Percentiles rank a stretch among this genome's conserved stretches.
phyloP scores from a whole-genome alignment of 2,329 filamentous ascomycete species.

The Alternaria sp. region DNA sequence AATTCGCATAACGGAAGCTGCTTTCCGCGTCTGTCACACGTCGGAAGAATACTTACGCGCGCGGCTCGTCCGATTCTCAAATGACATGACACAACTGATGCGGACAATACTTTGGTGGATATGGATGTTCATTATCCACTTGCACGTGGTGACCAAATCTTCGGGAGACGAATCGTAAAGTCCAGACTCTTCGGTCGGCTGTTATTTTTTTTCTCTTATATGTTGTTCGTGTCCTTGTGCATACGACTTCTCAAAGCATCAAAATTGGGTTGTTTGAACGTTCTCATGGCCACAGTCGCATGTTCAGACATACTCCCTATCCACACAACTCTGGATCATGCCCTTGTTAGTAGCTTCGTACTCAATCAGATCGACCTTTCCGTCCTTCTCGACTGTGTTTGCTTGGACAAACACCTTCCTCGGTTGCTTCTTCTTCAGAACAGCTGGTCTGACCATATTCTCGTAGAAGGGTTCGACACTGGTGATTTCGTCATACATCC shows the following conservation, averaged over 20 bases:
- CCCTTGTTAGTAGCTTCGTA: conserved; percentile 84
- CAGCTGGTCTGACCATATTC: conserved; percentile 77
- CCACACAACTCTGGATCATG: conserved; percentile 61
- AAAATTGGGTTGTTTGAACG: neutral
- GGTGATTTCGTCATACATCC: conserved; percentile 86
- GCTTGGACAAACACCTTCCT: conserved; percentile 93
- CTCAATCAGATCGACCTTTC: conserved; percentile 74
- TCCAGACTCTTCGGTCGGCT: neutral
- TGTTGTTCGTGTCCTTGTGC: neutral
- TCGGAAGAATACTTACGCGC: neutral
- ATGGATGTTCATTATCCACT: neutral
- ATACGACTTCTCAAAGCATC: neutral
- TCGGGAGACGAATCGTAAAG: neutral
- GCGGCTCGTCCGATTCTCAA: neutral
- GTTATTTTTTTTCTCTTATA: neutral
- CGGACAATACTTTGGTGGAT: neutral
- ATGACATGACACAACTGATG: neutral
- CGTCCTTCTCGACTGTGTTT: conserved; percentile 74
- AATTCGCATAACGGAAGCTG: neutral
- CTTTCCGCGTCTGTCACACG: neutral
- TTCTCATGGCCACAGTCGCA: neutral
- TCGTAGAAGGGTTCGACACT: conserved; percentile 87
- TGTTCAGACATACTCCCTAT: conserved; percentile 47
- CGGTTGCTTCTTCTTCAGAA: conserved; percentile 81
- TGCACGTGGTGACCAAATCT: neutral